Conservation (phyloP, 306 rosid genomes). For the Begonia peltatifolia region DNA sequence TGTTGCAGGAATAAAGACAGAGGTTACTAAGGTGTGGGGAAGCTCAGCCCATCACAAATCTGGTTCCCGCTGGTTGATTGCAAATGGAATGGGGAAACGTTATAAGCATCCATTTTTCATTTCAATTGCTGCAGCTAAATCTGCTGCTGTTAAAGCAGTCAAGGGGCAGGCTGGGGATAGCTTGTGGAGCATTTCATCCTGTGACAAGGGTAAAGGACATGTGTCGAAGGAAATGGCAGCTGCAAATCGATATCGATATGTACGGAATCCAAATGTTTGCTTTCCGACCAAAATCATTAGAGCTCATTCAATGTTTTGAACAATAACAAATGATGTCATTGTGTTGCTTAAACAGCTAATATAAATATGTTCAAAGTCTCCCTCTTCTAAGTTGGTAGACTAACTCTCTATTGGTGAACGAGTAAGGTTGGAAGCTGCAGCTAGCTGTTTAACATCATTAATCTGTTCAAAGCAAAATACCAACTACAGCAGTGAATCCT, state of each 20-base stretch:
- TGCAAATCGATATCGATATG: conserved; percentile 41
- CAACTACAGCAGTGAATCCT: conserved; percentile 2
- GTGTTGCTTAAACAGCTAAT: no score
- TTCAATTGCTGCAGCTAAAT: conserved; percentile 34
- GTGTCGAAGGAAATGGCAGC: conserved; percentile 9
- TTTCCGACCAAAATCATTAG: conserved; percentile 37
- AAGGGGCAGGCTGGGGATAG: conserved; percentile 51
- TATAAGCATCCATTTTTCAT: conserved; percentile 42
- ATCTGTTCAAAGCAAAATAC: no score
- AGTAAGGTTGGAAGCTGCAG: no score
- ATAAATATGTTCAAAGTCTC: no score
- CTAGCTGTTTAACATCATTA: no score
- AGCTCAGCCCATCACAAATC: conserved; percentile 42
- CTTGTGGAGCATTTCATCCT: conserved; percentile 80
- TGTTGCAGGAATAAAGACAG: conserved; percentile 57
- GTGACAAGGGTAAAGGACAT: conserved; percentile 43
- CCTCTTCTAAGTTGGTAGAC: no score
- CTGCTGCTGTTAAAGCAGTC: conserved; percentile 19
- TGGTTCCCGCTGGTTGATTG: conserved; percentile 88
- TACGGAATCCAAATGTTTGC: conserved; percentile 58
- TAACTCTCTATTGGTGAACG: no score
- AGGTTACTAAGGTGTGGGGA: conserved; percentile 47
- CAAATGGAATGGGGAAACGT: conserved; percentile 78
- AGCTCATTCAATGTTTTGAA: conserved; percentile 12
- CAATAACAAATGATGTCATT: no score